These are phyloP conservation scores for Solanum arcanum DNA, from an alignment of 257 asterid species.

Conservation along the genomic window DNA sequence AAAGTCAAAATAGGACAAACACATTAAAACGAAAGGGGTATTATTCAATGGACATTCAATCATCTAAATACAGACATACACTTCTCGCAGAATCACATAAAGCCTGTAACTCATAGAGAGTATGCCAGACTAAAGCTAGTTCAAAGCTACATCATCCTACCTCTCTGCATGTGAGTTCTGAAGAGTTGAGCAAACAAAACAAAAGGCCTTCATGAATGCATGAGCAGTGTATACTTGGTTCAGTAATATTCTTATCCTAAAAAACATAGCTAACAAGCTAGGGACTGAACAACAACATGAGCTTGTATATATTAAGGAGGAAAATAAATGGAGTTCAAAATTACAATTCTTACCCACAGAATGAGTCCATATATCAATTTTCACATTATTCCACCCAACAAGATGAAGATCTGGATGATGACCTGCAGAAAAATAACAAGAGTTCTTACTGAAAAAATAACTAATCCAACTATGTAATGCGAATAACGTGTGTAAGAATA, in stretches of 20 bases:
- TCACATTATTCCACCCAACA: slow-evolving; percentile 88
- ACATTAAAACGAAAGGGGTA: neutral
- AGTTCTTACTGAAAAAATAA: neutral
- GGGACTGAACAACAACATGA: neutral
- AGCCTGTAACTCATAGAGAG: neutral
- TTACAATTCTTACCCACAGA: slow-evolving; percentile 54
- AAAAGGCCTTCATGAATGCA: neutral
- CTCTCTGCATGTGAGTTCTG: neutral
- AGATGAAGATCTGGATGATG: slow-evolving; percentile 99
- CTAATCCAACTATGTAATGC: neutral
- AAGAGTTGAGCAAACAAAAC: neutral
- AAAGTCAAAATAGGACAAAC: neutral
- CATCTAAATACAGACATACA: neutral
- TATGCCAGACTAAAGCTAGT: neutral
- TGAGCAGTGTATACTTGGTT: neutral
- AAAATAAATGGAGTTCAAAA: neutral
- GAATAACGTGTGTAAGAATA: neutral
- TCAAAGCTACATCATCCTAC: neutral
- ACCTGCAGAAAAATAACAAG: slow-evolving; percentile 27
- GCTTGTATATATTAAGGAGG: neutral
- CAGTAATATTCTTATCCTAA: neutral
- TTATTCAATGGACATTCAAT: neutral
- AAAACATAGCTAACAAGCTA: neutral
- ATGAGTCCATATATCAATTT: slow-evolving; percentile 90
- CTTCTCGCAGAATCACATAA: neutral